These are phyloP conservation scores for Trypanosoma caninum DNA, from an alignment of 208 protist species.

Conservation along the genomic window DNA sequence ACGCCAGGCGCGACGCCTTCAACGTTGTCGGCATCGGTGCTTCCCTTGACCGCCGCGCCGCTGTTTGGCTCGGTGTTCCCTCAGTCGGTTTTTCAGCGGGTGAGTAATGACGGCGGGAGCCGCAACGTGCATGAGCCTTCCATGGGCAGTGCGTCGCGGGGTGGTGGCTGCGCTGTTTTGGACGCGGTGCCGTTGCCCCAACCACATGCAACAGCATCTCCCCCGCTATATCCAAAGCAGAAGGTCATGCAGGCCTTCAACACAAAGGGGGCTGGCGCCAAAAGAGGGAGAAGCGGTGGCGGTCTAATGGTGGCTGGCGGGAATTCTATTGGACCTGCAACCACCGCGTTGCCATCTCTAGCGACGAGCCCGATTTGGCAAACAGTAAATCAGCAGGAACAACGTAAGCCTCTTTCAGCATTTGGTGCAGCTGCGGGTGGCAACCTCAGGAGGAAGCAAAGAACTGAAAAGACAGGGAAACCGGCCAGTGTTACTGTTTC, in stretches of 20 bases:
- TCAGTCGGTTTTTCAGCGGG: neutral
- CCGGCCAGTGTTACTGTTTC: neutral
- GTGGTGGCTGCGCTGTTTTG: too few species aligned
- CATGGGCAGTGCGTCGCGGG: neutral
- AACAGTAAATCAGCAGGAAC: constrained; percentile 8
- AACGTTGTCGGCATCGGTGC: neutral
- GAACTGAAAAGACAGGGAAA: constrained; percentile 10
- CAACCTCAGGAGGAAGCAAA: neutral
- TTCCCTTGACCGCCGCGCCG: neutral
- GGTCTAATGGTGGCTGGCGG: neutral
- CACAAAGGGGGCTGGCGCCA: neutral
- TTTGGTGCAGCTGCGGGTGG: neutral
- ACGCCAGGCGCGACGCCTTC: too few species aligned
- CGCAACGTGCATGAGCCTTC: neutral
- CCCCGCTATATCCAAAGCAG: neutral
- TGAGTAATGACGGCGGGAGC: neutral
- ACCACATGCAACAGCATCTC: neutral
- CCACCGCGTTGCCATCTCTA: neutral
- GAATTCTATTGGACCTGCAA: constrained; percentile 2
- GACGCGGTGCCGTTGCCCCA: neutral
- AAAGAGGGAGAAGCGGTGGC: neutral
- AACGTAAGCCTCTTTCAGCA: neutral
- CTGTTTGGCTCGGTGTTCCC: neutral
- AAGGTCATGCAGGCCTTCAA: neutral
- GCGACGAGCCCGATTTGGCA: too few species aligned